Conservation (phyloP, 2,329 filamentous ascomycete species). For the Aurifilum marmelostoma region DNA sequence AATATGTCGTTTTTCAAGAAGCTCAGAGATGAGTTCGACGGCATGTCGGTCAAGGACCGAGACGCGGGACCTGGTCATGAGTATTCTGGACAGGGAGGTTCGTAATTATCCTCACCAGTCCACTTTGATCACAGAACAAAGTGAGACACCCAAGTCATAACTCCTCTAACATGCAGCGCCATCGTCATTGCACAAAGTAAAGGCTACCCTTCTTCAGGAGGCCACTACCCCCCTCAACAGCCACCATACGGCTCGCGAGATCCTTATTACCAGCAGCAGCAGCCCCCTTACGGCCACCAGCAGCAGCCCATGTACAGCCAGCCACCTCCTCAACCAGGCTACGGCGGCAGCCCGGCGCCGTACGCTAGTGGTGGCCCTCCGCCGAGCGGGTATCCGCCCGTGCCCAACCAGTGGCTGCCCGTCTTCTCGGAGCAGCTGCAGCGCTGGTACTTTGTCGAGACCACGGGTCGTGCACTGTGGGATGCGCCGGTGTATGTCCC, state of each 20-base stretch:
- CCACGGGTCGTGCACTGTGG: constrained; percentile 61
- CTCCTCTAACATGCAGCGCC: constrained; percentile 6
- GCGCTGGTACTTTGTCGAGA: constrained; percentile 61
- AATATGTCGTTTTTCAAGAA: constrained; percentile 44
- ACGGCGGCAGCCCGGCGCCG: constrained; percentile 21
- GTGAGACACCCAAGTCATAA: background rate
- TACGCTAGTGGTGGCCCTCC: too few species aligned
- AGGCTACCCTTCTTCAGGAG: constrained; percentile 26
- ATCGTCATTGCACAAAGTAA: background rate
- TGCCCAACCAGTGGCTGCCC: constrained; percentile 57
- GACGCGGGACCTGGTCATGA: constrained; percentile 31
- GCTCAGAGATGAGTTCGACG: constrained; percentile 43
- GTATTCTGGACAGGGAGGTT: constrained; percentile 27
- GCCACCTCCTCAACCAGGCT: constrained; percentile 10
- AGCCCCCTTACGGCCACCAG: constrained; percentile 30
- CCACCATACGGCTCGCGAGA: constrained; percentile 20
- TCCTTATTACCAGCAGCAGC: constrained; percentile 19
- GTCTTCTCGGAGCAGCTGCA: constrained; percentile 58
- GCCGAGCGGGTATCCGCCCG: constrained; percentile 41
- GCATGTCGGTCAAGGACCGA: constrained; percentile 42
- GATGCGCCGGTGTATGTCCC: constrained; percentile 43
- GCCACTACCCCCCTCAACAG: constrained; percentile 24
- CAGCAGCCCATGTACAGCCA: constrained; percentile 10
- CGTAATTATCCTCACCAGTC: background rate
- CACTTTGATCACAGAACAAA: background rate